Conservation (phyloP, 441 rosid genomes). For the Jatropha multifida region DNA sequence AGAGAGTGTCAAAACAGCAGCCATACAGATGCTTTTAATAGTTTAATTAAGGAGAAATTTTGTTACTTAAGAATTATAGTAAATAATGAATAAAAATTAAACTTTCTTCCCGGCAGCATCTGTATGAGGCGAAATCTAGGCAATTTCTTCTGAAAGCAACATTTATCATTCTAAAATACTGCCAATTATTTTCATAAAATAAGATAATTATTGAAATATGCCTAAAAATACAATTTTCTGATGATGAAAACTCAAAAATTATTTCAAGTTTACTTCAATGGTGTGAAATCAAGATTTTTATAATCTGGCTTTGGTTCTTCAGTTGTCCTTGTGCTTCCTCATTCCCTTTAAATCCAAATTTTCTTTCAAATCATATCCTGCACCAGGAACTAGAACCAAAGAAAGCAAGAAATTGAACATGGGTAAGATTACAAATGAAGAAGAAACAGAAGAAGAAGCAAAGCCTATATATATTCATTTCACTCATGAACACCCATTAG, state of each 20-base stretch:
- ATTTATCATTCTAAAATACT: background rate
- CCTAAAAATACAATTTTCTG: background rate
- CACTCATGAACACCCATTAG: slow-evolving; percentile 8
- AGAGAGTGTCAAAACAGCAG: too few relatives aligned
- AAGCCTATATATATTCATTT: background rate
- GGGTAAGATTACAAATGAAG: background rate
- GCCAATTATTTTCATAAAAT: background rate
- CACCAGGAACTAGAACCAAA: background rate
- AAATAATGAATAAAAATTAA: background rate
- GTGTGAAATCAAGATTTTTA: slow-evolving; percentile 1
- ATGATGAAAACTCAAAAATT: background rate
- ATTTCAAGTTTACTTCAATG: background rate
- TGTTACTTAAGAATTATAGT: too few relatives aligned
- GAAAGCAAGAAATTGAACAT: background rate
- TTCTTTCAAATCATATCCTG: background rate
- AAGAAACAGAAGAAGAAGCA: background rate
- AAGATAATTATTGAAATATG: background rate
- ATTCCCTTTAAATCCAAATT: background rate
- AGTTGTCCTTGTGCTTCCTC: background rate
- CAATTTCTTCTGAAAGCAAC: background rate
- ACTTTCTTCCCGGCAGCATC: background rate
- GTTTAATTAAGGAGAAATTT: too few relatives aligned
- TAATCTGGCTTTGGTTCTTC: background rate
- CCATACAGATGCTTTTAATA: too few relatives aligned
- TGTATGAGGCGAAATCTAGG: background rate